A percentile compares a stretch with the other conserved stretches of the same genome.
phyloP scores from a whole-genome alignment of 805 yeast genomes.

The Candida methanosorbosa region DNA sequence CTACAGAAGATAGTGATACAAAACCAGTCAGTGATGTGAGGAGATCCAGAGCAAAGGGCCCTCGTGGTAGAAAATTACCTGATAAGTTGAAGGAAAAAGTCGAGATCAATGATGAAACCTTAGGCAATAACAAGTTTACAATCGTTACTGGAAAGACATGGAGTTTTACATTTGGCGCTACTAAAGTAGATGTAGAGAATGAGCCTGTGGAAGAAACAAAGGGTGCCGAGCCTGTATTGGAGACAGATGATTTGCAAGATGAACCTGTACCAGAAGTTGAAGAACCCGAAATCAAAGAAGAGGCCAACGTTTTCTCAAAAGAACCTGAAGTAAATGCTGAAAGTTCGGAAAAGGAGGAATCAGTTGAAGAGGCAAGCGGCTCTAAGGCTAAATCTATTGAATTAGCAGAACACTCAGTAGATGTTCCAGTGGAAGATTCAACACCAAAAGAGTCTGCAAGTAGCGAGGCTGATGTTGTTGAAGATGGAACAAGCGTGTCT shows the following conservation, averaged over 20 bases:
- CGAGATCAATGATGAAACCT: constrained; percentile 24
- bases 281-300: neutral
- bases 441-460: no score
- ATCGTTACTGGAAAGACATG: constrained; percentile 29
- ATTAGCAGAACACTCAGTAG: no score
- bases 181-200: neutral
- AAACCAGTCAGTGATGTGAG: constrained; percentile 25
- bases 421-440: constrained; percentile 1
- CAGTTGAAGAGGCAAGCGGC: no score
- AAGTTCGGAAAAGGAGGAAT: neutral
- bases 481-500: no score
- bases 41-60: constrained; percentile 58
- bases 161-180: constrained; percentile 17
- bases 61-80: constrained; percentile 66
- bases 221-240: neutral
- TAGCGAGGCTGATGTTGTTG: no score
- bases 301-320: neutral
- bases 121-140: constrained; percentile 23
- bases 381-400: no score
- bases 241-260: neutral
- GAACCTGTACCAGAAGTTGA: neutral
- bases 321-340: neutral
- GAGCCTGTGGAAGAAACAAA: neutral
- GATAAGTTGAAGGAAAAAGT: constrained; percentile 38
- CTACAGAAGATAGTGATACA: constrained; percentile 5